Percentiles rank a stretch among this genome's conserved stretches.
Evolutionary conservation across 2,329 filamentous ascomycete species (phyloP).

Genomic region (Fusarium tanahbumbuense): DNA sequence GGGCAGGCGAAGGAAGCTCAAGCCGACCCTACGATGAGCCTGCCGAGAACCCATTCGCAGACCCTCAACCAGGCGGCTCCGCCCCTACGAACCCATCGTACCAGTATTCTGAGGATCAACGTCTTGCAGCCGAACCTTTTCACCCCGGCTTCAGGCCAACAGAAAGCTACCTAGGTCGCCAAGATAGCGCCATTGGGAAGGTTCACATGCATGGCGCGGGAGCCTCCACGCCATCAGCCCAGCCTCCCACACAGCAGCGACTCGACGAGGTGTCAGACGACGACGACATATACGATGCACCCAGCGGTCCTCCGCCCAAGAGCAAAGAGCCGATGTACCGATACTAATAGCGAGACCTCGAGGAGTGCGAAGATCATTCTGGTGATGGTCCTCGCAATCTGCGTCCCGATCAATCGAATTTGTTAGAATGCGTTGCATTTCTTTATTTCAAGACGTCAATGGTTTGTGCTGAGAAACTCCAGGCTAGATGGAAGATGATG

Average conservation of each 20-base stretch:
- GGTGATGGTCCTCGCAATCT: neutral
- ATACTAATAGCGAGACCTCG: constrained; percentile 41
- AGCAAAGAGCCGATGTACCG: constrained; percentile 54
- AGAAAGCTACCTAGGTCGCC: constrained; percentile 48
- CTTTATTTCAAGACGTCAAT: constrained; percentile 7
- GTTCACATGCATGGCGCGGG: constrained; percentile 57
- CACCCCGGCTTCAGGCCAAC: constrained; percentile 52
- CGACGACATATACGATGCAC: constrained; percentile 55
- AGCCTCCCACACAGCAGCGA: constrained; percentile 30
- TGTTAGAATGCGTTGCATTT: neutral
- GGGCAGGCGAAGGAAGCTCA: constrained; percentile 44
- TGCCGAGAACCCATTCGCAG: constrained; percentile 48
- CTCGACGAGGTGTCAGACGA: constrained; percentile 49
- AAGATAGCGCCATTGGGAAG: constrained; percentile 57
- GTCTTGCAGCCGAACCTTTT: constrained; percentile 53
- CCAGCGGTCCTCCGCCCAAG: constrained; percentile 48
- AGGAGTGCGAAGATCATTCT: neutral
- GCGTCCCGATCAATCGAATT: neutral
- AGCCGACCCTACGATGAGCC: constrained; percentile 34
- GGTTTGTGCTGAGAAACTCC: neutral
- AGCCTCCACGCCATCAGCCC: constrained; percentile 30
- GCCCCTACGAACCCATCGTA: constrained; percentile 26
- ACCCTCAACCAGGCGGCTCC: constrained; percentile 47
- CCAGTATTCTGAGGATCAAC: constrained; percentile 38
- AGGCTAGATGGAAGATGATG: neutral